These are phyloP conservation scores for Tetrastigma voinierianum DNA, from an alignment of 164 flowering plant species.

Conservation along the genomic window DNA sequence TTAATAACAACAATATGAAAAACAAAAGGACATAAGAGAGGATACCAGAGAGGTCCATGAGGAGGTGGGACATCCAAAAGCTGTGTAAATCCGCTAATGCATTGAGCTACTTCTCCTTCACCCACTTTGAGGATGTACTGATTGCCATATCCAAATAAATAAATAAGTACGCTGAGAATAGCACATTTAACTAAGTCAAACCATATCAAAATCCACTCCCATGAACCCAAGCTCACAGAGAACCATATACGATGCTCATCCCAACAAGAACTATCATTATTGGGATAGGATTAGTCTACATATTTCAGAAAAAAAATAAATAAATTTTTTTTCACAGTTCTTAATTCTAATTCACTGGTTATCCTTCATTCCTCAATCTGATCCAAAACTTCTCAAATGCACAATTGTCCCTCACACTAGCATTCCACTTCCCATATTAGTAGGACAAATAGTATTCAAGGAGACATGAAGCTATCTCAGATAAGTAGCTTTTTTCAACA, in stretches of 20 bases:
- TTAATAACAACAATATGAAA: no score
- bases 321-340: neutral
- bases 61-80: slow-evolving; percentile 45
- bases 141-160: slow-evolving; percentile 1
- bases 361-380: no score
- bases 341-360: neutral
- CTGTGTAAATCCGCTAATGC: slow-evolving; percentile 42
- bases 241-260: neutral
- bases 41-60: slow-evolving; percentile 43
- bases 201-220: no score
- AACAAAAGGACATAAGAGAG: neutral
- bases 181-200: neutral
- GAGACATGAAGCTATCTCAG: no score
- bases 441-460: no score
- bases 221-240: neutral
- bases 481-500: no score
- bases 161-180: neutral
- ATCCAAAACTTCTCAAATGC: no score
- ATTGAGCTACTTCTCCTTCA: slow-evolving; percentile 35
- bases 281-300: neutral
- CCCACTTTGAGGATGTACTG: slow-evolving; percentile 43
- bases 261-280: neutral
- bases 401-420: no score
- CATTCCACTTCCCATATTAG: no score
- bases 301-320: neutral